Conservation (phyloP, 2,329 filamentous ascomycete species). For the Aureobasidium namibiae region DNA sequence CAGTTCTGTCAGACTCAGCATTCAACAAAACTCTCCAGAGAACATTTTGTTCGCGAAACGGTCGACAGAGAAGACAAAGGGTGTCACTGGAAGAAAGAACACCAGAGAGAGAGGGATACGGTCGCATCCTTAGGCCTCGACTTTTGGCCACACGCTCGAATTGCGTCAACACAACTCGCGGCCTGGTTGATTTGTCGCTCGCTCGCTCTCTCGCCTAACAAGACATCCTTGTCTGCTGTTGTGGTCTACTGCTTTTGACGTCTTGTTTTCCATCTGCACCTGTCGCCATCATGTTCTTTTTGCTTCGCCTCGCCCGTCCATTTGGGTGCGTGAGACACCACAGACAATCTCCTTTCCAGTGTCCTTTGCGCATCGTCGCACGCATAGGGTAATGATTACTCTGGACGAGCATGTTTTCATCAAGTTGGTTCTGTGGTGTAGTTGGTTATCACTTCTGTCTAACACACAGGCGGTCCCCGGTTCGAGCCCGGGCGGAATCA, state of each 20-base stretch:
- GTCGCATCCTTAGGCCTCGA: background rate
- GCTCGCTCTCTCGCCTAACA: no score
- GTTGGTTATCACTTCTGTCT: slow-evolving; percentile 11
- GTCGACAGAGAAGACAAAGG: no score
- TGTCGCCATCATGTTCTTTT: no score
- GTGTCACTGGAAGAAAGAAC: no score
- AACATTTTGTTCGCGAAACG: no score
- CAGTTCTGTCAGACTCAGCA: no score
- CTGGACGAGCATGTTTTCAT: background rate
- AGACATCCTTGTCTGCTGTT: background rate
- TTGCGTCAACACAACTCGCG: background rate
- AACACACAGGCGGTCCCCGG: slow-evolving; percentile 8
- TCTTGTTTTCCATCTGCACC: no score
- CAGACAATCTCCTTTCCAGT: no score
- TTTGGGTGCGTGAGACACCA: no score
- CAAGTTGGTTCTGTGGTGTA: slow-evolving; percentile 7
- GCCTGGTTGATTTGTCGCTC: background rate
- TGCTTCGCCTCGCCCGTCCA: no score
- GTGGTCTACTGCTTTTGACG: background rate
- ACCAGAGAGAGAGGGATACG: background rate
- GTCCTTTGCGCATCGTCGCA: background rate
- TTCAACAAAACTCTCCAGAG: no score
- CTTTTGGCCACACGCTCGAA: background rate
- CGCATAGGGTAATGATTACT: background rate
- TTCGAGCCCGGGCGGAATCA: slow-evolving; percentile 6